A percentile compares a stretch with the other conserved stretches of the same genome.
Evolutionary conservation across 2,329 filamentous ascomycete genomes (phyloP).

Genomic region (Epichloe uncinata): DNA sequence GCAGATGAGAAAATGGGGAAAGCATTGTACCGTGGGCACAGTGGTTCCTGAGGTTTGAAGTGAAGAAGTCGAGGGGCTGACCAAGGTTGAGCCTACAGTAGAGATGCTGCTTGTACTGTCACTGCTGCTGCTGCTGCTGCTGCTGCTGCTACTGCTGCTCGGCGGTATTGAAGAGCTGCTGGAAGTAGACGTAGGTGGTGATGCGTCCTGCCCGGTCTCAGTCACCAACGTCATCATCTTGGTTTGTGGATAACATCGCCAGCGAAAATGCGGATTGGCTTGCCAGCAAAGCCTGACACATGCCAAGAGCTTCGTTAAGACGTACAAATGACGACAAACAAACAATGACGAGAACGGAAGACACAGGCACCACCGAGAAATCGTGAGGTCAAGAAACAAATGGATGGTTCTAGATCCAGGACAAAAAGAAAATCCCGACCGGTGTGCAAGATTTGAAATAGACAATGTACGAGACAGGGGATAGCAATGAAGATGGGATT

Average conservation of each 20-base stretch:
- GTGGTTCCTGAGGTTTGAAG: not conserved
- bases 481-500: not conserved
- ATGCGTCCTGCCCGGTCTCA: slow-evolving; percentile 23
- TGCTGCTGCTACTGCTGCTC: not conserved
- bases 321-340: slow-evolving; percentile 3
- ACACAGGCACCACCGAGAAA: not conserved
- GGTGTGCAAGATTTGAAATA: not conserved
- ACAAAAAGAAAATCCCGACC: too few relatives aligned
- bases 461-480: not conserved
- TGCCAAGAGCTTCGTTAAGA: not conserved
- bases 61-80: not conserved
- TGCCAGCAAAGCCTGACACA: slow-evolving; percentile 8
- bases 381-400: too few relatives aligned
- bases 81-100: slow-evolving; percentile 23
- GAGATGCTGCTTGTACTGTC: slow-evolving; percentile 16
- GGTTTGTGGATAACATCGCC: slow-evolving; percentile 10
- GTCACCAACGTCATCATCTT: slow-evolving; percentile 19
- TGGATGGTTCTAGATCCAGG: too few relatives aligned
- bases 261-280: slow-evolving; percentile 8
- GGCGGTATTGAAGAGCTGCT: slow-evolving; percentile 12
- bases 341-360: not conserved
- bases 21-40: not conserved
- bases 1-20: not conserved
- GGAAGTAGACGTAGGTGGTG: slow-evolving; percentile 11
- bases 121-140: not conserved